Evolutionary conservation across 2,329 filamentous ascomycete species (phyloP).

Genomic region (Talaromyces sp.): DNA sequence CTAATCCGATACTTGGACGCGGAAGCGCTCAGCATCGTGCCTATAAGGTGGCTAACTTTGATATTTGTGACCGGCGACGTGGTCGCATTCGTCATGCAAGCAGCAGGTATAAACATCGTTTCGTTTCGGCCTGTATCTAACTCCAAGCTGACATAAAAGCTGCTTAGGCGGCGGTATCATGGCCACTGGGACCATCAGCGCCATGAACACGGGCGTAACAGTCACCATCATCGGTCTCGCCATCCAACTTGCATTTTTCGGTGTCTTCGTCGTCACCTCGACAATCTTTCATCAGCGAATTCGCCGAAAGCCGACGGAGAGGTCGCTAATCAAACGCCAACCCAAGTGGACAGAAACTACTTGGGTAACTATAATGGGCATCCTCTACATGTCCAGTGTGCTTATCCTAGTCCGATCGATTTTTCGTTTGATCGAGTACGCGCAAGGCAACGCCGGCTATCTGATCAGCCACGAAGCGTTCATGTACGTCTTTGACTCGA

Average conservation of each 20-base stretch:
- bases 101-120: constrained; percentile 15
- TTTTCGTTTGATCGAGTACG: constrained; percentile 21
- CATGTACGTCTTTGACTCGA: constrained; percentile 23
- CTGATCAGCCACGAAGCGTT: constrained; percentile 18
- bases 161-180: constrained; percentile 17
- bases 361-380: constrained; percentile 27
- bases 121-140: too few species aligned
- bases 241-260: constrained; percentile 30
- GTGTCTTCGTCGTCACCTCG: constrained; percentile 25
- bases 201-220: constrained; percentile 12
- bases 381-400: constrained; percentile 18
- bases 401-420: constrained; percentile 21
- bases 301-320: neutral
- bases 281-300: constrained; percentile 20
- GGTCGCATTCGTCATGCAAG: constrained; percentile 31
- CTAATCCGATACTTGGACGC: constrained; percentile 24
- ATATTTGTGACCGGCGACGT: constrained; percentile 31
- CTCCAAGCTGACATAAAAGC: too few species aligned
- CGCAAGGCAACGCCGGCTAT: constrained; percentile 19
- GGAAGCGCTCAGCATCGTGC: constrained; percentile 22
- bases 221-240: constrained; percentile 28
- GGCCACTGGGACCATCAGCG: neutral
- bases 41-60: constrained; percentile 27
- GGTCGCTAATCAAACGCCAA: neutral
- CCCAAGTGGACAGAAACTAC: too few species aligned